Evolutionary conservation across 331 rosid species (phyloP), one percentile per base, ranked within the genome.

Genomic region (Acacia pycnantha): DNA sequence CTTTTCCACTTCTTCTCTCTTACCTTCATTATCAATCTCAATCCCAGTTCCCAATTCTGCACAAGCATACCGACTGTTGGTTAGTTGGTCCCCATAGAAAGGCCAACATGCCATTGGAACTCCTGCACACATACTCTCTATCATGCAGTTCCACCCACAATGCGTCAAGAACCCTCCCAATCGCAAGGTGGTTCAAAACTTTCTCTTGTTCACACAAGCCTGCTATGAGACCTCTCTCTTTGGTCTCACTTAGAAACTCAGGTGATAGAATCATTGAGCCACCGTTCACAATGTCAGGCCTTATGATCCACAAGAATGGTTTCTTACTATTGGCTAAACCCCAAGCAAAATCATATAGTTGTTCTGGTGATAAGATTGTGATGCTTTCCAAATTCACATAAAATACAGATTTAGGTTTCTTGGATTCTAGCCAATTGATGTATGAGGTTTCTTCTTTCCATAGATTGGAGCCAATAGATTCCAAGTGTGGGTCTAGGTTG

Each of bases 61-160:
- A 12, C 82, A 75, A 51, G 61, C 62, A 11, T 26, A 29, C 12
- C 62, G 7, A 15, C 77, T 53, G 6, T 75, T 67, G 0, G 48
- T 67, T 4, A 22, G 71, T 4, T 66, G 71, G 11, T 66, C 46
- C 35, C 13, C 71, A 68, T 19, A 37, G 16, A 66, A 65, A 48
- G 84, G 84, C 69, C 84, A 81, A 16, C 80, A 81, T 21, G 62
- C 62, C 27, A 54, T 21, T 21, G 62, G 27, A 3, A 54, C 12
- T 9, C 46, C 46, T 43, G 46, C 46, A 43, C 46, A 43, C 9
- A 43, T 43, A 9, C 46, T 43, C 12, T 43, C 46, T 43, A 43
- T 43, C 46, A 10, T 43, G 12, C 12, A 43, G 46, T 43, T 43
- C 46, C 46, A 43, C 1, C 46, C 46, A 43, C 46, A 43, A 9